These are phyloP conservation scores for Dorcoceras hygrometricum DNA, from an alignment of 257 asterid species.

Conservation along the genomic window DNA sequence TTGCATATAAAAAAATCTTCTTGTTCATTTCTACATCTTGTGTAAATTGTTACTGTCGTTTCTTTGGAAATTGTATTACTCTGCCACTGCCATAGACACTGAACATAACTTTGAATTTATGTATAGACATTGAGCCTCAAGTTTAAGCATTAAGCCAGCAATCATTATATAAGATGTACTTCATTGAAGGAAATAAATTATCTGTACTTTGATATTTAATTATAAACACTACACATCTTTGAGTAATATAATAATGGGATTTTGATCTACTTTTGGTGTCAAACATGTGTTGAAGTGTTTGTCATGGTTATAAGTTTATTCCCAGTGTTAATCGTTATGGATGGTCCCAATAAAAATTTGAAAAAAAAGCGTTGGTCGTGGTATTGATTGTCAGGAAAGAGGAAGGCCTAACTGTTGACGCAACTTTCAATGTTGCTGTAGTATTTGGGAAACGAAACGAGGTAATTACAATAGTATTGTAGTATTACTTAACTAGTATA, in stretches of 20 bases:
- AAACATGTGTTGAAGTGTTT: too few relatives aligned
- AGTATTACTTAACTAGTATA: background rate
- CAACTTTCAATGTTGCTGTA: slow-evolving; percentile 67
- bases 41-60: too few relatives aligned
- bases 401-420: slow-evolving; percentile 66
- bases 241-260: background rate
- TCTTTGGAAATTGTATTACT: too few relatives aligned
- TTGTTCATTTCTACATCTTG: too few relatives aligned
- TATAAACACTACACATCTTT: slow-evolving; percentile 1
- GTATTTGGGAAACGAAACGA: slow-evolving; percentile 84
- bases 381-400: slow-evolving; percentile 65
- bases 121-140: background rate
- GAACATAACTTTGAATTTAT: too few relatives aligned
- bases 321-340: background rate
- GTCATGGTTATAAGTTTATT: too few relatives aligned
- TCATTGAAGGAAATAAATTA: background rate
- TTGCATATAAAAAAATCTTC: too few relatives aligned
- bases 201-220: background rate
- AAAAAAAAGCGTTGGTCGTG: background rate
- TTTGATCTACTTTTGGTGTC: too few relatives aligned
- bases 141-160: background rate
- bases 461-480: slow-evolving; percentile 37
- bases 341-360: slow-evolving; percentile 4
- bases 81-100: background rate
- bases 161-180: background rate